Percentiles rank a stretch among this genome's conserved stretches.
Evolutionary conservation across 2,329 filamentous ascomycete genomes (phyloP).

Genomic region (Aspergillus caelatus): DNA sequence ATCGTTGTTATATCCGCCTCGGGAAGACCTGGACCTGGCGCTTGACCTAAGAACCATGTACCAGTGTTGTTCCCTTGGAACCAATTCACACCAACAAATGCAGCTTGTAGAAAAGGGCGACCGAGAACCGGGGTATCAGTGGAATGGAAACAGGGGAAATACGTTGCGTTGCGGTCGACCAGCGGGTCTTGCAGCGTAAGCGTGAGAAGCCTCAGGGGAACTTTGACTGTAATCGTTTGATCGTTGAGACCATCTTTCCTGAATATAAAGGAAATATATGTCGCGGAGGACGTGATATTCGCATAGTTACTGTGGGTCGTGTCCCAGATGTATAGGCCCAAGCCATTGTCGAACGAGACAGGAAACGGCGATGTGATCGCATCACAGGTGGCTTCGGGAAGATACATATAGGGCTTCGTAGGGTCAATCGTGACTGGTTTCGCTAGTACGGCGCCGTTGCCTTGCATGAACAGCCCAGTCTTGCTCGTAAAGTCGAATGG

Average conservation of each 20-base stretch:
- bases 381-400: conserved; percentile 47
- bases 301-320: conserved; percentile 27
- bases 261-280: conserved; percentile 28
- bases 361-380: conserved; percentile 43
- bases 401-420: conserved; percentile 42
- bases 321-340: conserved; percentile 50
- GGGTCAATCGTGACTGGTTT: conserved; percentile 35
- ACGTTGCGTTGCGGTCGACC: conserved; percentile 18
- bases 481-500: conserved; percentile 39
- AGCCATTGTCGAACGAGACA: conserved; percentile 36
- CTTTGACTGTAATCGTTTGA: conserved; percentile 22
- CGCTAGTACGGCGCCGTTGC: conserved; percentile 30
- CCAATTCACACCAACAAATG: conserved; percentile 28
- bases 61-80: conserved; percentile 14
- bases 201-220: conserved; percentile 24
- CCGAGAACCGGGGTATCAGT: conserved; percentile 20
- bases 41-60: conserved; percentile 26
- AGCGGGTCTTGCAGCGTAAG: conserved; percentile 27
- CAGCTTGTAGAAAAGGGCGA: conserved; percentile 29
- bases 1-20: conserved; percentile 7
- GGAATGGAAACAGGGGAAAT: conserved; percentile 26
- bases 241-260: conserved; percentile 14
- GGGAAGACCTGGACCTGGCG: conserved; percentile 23
- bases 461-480: conserved; percentile 31
- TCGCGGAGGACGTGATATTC: conserved; percentile 22